Conservation (phyloP, 257 asterid genomes). For the Rubia yunnanensis region DNA sequence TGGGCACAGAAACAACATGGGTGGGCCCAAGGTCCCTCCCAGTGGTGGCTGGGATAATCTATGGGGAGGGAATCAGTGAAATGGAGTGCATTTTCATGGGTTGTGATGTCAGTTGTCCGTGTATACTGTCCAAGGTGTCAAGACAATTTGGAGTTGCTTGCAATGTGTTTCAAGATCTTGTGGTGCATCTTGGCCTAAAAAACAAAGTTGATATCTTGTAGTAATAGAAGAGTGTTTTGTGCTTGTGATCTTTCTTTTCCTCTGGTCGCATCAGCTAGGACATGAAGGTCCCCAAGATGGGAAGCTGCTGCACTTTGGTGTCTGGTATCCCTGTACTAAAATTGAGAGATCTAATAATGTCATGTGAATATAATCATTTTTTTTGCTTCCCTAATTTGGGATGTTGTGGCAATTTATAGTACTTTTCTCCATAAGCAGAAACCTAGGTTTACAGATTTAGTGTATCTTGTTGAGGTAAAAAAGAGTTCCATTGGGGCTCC, state of each 20-base stretch:
- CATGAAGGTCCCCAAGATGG: background rate
- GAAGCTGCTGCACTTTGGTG: background rate
- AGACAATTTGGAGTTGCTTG: background rate
- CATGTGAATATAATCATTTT: background rate
- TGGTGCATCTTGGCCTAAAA: background rate
- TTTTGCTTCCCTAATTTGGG: background rate
- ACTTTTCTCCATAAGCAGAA: background rate
- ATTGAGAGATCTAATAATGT: background rate
- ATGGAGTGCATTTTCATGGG: background rate
- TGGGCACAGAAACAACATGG: constrained; percentile 43
- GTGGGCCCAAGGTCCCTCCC: constrained; percentile 72
- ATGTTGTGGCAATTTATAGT: background rate
- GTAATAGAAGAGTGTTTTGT: background rate
- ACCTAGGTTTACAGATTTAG: background rate
- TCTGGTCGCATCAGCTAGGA: background rate
- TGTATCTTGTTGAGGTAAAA: background rate
- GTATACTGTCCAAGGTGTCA: background rate
- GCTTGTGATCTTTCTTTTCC: constrained; percentile 3
- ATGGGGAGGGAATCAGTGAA: constrained; percentile 48
- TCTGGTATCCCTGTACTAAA: background rate
- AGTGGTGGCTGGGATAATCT: constrained; percentile 67
- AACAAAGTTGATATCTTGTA: background rate
- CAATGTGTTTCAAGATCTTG: background rate
- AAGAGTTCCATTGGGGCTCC: background rate
- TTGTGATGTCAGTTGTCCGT: background rate